Conservation (phyloP, 2,329 filamentous ascomycete genomes). For the Fusarium tricinctum region DNA sequence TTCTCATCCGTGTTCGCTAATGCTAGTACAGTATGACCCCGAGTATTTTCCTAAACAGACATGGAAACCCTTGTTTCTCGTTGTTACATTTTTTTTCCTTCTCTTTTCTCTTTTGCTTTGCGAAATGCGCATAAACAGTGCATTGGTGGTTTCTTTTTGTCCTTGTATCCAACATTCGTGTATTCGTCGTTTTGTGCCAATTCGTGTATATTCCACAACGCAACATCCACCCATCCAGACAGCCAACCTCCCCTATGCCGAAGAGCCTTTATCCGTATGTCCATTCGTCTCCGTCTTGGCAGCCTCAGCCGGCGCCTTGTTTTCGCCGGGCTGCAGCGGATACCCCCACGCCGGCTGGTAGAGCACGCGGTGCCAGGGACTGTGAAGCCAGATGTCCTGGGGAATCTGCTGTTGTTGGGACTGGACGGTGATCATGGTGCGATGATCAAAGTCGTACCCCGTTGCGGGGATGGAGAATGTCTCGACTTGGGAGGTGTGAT, state of each 20-base stretch:
- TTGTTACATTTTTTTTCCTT: not conserved
- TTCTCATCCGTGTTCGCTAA: slow-evolving; percentile 12
- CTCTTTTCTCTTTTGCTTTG: not conserved
- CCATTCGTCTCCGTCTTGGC: not conserved
- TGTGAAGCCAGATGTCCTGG: slow-evolving; percentile 40
- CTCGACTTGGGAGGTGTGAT: not conserved
- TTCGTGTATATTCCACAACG: not conserved
- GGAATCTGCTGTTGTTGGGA: slow-evolving; percentile 16
- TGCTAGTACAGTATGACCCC: slow-evolving; percentile 23
- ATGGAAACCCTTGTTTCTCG: slow-evolving; percentile 16
- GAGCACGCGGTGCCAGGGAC: slow-evolving; percentile 21
- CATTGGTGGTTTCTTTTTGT: not conserved
- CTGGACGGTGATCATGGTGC: slow-evolving; percentile 13
- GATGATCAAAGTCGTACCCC: slow-evolving; percentile 17
- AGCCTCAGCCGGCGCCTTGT: not conserved
- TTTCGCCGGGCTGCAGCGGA: not conserved
- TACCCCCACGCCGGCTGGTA: slow-evolving; percentile 24
- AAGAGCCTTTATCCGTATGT: not conserved
- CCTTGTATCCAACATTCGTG: not conserved
- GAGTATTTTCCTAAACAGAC: slow-evolving; percentile 1
- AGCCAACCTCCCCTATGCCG: not conserved
- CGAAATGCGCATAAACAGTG: not conserved
- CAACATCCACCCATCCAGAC: not conserved
- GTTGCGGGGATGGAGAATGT: slow-evolving; percentile 9
- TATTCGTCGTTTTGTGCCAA: not conserved